Percentiles rank a stretch among this genome's conserved stretches.
These are phyloP conservation scores for Rhodotorula sp. DNA, from an alignment of 1,284 basidiomycete genomes.

Conservation along the genomic window DNA sequence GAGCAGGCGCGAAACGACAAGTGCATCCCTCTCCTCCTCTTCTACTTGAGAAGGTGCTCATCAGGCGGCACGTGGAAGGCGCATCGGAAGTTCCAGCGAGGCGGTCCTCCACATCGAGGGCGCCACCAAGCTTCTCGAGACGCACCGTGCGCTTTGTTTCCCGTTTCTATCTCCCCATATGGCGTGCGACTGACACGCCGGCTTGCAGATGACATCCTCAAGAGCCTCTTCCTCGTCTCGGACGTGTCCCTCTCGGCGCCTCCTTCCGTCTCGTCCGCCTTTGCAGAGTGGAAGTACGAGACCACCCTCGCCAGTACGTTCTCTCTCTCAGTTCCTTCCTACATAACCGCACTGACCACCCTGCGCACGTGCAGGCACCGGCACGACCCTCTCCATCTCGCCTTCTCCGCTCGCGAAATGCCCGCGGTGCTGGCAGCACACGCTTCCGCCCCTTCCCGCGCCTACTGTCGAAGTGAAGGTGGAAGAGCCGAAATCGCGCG, in stretches of 20 bases:
- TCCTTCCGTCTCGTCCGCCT: conserved; percentile 47
- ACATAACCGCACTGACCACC: neutral
- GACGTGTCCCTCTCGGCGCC: conserved; percentile 58
- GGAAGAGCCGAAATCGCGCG: no score
- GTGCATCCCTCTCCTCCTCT: conserved; percentile 53
- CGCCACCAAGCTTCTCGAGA: conserved; percentile 16
- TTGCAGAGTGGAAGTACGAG: conserved; percentile 28
- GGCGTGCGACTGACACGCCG: conserved; percentile 12
- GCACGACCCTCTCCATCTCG: conserved; percentile 51
- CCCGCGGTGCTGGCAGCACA: conserved; percentile 76
- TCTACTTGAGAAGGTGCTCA: neutral
- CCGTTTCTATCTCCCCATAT: conserved; percentile 9
- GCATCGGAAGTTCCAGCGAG: conserved; percentile 70
- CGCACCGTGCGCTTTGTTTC: conserved; percentile 45
- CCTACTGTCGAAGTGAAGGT: neutral
- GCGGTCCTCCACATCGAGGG: conserved; percentile 62
- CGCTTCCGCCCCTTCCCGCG: neutral
- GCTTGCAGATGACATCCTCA: conserved; percentile 62
- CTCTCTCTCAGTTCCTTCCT: neutral
- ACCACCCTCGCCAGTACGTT: conserved; percentile 1
- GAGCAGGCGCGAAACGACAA: conserved; percentile 71
- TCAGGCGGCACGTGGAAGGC: conserved; percentile 52
- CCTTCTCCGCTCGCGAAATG: conserved; percentile 66
- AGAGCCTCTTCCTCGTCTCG: conserved; percentile 76
- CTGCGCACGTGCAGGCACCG: conserved; percentile 53